Evolutionary conservation across 257 asterid species (phyloP), one percentile per base, ranked within the genome.

Genomic region (Solanum neorickii): DNA sequence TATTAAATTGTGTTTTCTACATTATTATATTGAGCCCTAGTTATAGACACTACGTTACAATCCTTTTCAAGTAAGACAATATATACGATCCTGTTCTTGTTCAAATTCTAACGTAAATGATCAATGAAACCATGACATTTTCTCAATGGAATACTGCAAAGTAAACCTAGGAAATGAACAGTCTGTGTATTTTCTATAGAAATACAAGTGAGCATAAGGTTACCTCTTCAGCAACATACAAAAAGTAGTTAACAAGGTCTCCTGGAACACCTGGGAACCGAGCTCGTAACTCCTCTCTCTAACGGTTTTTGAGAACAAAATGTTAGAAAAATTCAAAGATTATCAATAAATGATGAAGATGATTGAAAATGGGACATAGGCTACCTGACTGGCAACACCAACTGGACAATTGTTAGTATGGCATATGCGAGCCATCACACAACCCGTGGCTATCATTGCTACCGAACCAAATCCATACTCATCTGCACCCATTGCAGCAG

Each of bases 231-330:
- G 99, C 99, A 52, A 97, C 99, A 87, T 96, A 96, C 41, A 96
- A 76, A 90, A 97, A 97, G 93, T 88, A 94, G 91, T 96, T 97
- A 85, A 97, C 99, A 86, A 97, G 99, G 92, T 97, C 99, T 77
- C 95, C 98, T 25, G 99, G 99, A 42, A 97, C 95, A 91, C 99
- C 99, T 84, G 99, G 99, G 90, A 97, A 97, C 87, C 99, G 99
- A 87, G 99, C 99, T 86, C 99, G 90, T 87, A 97, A 91, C 91
- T 97, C 99, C 93, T 97, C 99, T 87, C 99, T 94, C 99, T 97
- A 93, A 86, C 89, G 83, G 87, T 86, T 47, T 74, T 49, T 31
- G 70, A 73, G n/a, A 83, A 76, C 59, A 47, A 52, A 37, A 20
- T 47, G 21, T 37, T 46, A 60, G 16, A 29, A 62, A 18, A 74